Percentiles rank a stretch among this genome's conserved stretches.
Evolutionary conservation across 768 basidiomycete genomes (phyloP).

Genomic region (Suillus bovinus): DNA sequence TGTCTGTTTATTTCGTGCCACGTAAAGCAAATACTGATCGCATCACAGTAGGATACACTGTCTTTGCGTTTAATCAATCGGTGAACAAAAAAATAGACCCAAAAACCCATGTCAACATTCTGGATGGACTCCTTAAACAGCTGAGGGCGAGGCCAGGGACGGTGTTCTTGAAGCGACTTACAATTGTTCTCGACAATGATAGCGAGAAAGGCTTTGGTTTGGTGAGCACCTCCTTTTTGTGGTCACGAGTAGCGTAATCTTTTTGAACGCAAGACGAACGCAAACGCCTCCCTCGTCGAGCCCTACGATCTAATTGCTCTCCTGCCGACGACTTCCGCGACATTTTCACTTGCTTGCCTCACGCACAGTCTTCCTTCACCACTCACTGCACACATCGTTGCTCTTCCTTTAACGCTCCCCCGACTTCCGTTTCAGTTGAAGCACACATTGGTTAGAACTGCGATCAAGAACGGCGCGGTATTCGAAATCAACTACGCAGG

Average conservation of each 20-base stretch:
- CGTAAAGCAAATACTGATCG: constrained; percentile 8
- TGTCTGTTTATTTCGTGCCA: constrained; percentile 44
- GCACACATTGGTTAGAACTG: constrained; percentile 79
- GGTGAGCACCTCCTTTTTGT: constrained; percentile 40
- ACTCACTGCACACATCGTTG: constrained; percentile 78
- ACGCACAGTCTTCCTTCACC: constrained; percentile 76
- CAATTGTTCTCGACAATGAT: constrained; percentile 78
- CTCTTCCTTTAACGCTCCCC: constrained; percentile 74
- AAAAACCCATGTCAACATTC: constrained; percentile 64
- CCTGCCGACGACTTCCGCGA: constrained; percentile 66
- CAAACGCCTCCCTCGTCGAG: constrained; percentile 60
- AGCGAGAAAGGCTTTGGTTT: constrained; percentile 87
- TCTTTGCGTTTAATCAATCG: constrained; percentile 75
- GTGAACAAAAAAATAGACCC: constrained; percentile 71
- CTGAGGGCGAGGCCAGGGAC: constrained; percentile 60
- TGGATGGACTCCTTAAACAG: constrained; percentile 59
- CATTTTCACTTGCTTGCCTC: constrained; percentile 79
- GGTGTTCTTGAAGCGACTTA: constrained; percentile 72
- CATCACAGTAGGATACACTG: constrained; percentile 79
- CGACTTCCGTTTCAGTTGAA: constrained; percentile 81
- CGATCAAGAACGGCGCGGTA: constrained; percentile 77
- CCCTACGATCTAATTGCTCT: constrained; percentile 80
- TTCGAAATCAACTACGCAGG: constrained; percentile 83
- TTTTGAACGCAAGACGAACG: constrained; percentile 55
- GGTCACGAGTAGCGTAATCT: neutral